phyloP scores from a whole-genome alignment of 208 protist species.

The Crithidia expoeki region DNA sequence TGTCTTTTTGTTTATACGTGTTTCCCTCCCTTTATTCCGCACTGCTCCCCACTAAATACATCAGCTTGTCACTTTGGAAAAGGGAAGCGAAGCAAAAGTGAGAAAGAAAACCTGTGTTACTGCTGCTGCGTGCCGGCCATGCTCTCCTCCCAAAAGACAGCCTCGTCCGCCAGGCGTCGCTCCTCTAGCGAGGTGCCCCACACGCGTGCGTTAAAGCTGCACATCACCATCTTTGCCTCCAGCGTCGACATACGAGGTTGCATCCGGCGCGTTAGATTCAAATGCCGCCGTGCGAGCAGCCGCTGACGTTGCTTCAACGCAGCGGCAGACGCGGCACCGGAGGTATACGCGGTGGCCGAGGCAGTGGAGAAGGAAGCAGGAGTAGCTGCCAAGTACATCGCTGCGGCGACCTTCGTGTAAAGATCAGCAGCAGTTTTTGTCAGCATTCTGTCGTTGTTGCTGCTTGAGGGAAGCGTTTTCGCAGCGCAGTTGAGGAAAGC shows the following conservation, averaged over 20 bases:
- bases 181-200: not conserved
- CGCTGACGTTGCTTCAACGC: constrained; percentile 15
- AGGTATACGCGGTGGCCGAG: not conserved
- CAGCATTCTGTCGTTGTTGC: not conserved
- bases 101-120: too few relatives aligned
- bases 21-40: not conserved
- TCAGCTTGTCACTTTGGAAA: not conserved
- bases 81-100: not conserved
- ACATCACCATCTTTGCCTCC: constrained; percentile 19
- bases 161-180: constrained; percentile 10
- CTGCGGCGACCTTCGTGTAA: not conserved
- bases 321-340: not conserved
- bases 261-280: not conserved
- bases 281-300: constrained; percentile 10
- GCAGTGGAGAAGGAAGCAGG: not conserved
- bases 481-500: not conserved
- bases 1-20: not conserved
- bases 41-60: too few relatives aligned
- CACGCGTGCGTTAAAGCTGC: not conserved
- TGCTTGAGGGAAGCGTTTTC: not conserved
- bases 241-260: constrained; percentile 20
- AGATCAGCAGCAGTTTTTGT: not conserved
- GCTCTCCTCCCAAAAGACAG: constrained; percentile 11
- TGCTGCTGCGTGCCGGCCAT: not conserved
- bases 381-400: not conserved